Conservation (phyloP, 768 basidiomycete genomes). For the Boletus fagicola region DNA sequence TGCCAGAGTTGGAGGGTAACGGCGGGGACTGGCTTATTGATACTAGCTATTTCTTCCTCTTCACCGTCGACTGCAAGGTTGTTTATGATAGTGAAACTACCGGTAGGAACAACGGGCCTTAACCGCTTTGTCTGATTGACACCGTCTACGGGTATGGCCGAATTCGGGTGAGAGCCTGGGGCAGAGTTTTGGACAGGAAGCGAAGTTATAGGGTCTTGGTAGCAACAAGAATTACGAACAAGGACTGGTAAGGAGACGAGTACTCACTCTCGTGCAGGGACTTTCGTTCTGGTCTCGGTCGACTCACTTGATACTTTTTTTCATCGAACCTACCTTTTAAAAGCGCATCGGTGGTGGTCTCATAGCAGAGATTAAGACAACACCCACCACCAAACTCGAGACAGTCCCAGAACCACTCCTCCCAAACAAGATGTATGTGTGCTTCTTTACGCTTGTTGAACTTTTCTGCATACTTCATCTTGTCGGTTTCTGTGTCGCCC, state of each 20-base stretch:
- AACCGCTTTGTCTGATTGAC: conserved; percentile 22
- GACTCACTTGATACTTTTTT: conserved; percentile 52
- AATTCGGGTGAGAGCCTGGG: conserved; percentile 14
- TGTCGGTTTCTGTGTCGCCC: conserved; percentile 63
- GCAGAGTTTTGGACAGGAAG: conserved; percentile 16
- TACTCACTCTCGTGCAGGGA: conserved; percentile 24
- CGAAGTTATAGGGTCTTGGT: conserved; percentile 12
- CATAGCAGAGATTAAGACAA: background rate
- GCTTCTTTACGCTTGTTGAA: conserved; percentile 70
- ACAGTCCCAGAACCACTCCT: conserved; percentile 97
- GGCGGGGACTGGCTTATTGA: conserved; percentile 56
- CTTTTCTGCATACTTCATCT: conserved; percentile 76
- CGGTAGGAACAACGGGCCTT: conserved; percentile 10
- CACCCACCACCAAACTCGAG: conserved; percentile 64
- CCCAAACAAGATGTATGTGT: conserved; percentile 80
- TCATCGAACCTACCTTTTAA: conserved; percentile 62
- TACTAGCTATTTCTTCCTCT: conserved; percentile 57
- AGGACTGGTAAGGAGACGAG: background rate
- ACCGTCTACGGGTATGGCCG: conserved; percentile 9
- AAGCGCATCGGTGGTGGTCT: background rate
- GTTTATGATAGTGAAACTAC: conserved; percentile 23
- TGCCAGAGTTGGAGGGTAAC: conserved; percentile 71
- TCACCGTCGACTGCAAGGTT: conserved; percentile 26
- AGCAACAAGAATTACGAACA: background rate
- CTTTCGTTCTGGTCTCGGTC: conserved; percentile 60